Evolutionary conservation across 1,284 basidiomycete genomes (phyloP), one percentile per base, ranked within the genome.

Genomic region (Rhodotorula sp.): DNA sequence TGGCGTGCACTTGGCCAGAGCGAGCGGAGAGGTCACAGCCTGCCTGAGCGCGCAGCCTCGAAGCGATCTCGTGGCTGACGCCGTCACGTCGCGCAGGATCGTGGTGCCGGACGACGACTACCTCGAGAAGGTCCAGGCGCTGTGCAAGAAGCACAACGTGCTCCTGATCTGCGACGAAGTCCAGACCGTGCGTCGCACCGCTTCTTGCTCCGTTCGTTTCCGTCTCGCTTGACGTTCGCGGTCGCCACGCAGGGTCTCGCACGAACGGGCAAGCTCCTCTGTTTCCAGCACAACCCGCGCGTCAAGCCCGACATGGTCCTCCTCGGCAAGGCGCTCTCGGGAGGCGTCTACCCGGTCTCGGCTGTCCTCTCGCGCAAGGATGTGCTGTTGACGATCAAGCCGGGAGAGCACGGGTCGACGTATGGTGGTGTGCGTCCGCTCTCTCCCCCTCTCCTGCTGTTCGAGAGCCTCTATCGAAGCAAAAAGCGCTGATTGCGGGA

Each of bases 101-200:
- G 87, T 95, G 65, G 90, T 99, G 22, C 95, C 95, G 0, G 87
- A 89, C n/a, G 85, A 86, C 34, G 93, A 94, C 11, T 99, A 99
- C 82, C 86, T 99, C 55, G 80, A 86, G 47, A 82, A 86, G 72
- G 88, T 89, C 30, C 87, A 89, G 65, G 87, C 86, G 71, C 84
- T 98, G 28, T 99, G 96, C 86, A 90, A 89, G 83, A 87, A 92
- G 82, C 87, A 96, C 82, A 94, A 97, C 72, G 93, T 97, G 0
- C 84, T 99, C 26, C 84, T 99, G 58, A 98, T 99, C 79, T 94
- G 92, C 77, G 95, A 99, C 79, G 95, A 99, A 81, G 94, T 99
- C 74, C 95, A 99, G 82, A 98, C 95, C 24, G 73, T 75, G 34
- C 54, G 73, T 48, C 30, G n/a, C n/a, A n/a, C n/a, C n/a, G n/a